phyloP scores from a whole-genome alignment of 176 grass and related monocot species.

The Cenchrus americanus region DNA sequence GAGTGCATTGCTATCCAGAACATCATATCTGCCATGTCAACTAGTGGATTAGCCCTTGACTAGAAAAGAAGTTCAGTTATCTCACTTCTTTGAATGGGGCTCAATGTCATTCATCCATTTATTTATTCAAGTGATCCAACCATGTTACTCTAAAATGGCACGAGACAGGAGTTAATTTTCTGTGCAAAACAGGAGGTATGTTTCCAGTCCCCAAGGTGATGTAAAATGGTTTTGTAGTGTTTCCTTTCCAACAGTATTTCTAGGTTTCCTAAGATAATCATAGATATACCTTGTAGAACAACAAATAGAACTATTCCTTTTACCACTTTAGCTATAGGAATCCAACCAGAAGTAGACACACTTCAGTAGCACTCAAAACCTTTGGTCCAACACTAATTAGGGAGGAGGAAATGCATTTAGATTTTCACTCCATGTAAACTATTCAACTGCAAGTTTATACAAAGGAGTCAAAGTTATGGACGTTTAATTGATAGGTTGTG shows the following conservation, averaged over 20 bases:
- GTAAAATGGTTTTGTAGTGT: not conserved
- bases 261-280: not conserved
- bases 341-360: not conserved
- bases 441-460: too few relatives aligned
- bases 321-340: not conserved
- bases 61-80: not conserved
- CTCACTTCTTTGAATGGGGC: not conserved
- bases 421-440: too few relatives aligned
- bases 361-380: not conserved
- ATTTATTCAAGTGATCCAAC: not conserved
- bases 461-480: too few relatives aligned
- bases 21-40: not conserved
- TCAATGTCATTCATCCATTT: not conserved
- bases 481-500: too few relatives aligned
- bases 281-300: not conserved
- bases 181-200: not conserved
- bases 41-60: not conserved
- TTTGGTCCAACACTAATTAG: not conserved
- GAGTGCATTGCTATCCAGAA: not conserved
- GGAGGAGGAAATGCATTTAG: too few relatives aligned
- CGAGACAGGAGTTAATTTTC: not conserved
- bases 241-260: not conserved
- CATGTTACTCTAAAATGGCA: not conserved
- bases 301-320: not conserved
- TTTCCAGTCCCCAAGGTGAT: conserved; percentile 4